Conservation (phyloP, 169 alveolate genomes). For the Eimeria praecox region DNA sequence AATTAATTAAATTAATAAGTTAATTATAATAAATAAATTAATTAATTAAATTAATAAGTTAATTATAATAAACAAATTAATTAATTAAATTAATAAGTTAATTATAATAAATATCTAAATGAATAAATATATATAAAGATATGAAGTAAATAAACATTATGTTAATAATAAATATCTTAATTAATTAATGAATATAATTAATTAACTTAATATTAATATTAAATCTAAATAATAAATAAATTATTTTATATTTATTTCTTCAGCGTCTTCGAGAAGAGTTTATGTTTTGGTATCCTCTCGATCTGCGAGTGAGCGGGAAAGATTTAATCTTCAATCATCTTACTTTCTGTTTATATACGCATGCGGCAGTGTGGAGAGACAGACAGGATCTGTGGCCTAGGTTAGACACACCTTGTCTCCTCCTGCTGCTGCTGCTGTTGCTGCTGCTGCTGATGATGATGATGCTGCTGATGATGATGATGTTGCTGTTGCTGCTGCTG, state of each 20-base stretch:
- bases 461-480: not conserved
- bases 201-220: no score
- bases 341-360: constrained; percentile 98
- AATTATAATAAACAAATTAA: not conserved
- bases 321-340: constrained; percentile 99
- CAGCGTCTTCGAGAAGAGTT: constrained; percentile 73
- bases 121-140: no score
- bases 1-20: no score
- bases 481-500: no score
- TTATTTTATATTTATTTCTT: not conserved
- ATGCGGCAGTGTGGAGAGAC: constrained; percentile 99
- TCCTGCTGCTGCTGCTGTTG: constrained; percentile 56
- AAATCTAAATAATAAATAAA: not conserved
- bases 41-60: not conserved
- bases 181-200: no score
- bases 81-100: no score
- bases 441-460: constrained; percentile 1
- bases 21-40: no score
- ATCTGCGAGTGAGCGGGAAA: constrained; percentile 97
- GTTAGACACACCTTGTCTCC: constrained; percentile 28
- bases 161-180: no score
- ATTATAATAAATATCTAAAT: no score
- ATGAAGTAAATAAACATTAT: no score
- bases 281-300: constrained; percentile 92
- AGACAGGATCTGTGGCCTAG: constrained; percentile 85